A percentile compares a stretch with the other conserved stretches of the same genome.
phyloP scores from a whole-genome alignment of 257 asterid genomes.

The Nicotiana undulata region DNA sequence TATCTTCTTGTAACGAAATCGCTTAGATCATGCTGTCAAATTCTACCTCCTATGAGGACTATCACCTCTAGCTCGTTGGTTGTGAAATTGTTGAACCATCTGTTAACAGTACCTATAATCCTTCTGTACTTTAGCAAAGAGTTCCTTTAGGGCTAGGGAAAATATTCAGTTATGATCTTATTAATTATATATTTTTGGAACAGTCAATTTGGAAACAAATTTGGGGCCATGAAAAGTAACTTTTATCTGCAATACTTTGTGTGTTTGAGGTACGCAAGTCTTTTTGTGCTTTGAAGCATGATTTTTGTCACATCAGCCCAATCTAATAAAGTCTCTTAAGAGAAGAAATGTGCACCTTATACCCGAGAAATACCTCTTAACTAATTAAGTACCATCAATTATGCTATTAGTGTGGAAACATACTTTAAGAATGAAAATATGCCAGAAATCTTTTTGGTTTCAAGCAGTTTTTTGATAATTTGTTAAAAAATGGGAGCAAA shows the following conservation, averaged over 20 bases:
- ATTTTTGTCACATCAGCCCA: not conserved
- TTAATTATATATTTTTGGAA: not conserved
- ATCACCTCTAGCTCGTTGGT: not conserved
- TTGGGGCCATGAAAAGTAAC: not conserved
- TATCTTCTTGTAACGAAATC: slow-evolving; percentile 16
- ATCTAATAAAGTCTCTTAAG: not conserved
- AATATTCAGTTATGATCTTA: not conserved
- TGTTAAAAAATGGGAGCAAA: not conserved
- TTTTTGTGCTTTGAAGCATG: not conserved
- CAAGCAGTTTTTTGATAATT: not conserved
- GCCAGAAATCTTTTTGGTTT: not conserved
- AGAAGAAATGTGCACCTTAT: not conserved
- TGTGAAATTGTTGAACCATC: not conserved
- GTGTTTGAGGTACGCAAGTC: not conserved
- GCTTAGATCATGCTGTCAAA: not conserved
- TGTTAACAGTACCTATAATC: not conserved
- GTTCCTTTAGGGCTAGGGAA: not conserved
- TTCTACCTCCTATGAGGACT: not conserved
- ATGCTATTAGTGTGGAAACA: not conserved
- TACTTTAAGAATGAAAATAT: not conserved
- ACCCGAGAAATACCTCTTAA: not conserved
- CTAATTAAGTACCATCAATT: not conserved
- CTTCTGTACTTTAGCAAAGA: not conserved
- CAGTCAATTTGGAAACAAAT: not conserved
- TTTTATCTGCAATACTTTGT: not conserved